Evolutionary conservation across 2,329 filamentous ascomycete species (phyloP), one percentile per base, ranked within the genome.

Genomic region (Emergomyces orientalis): DNA sequence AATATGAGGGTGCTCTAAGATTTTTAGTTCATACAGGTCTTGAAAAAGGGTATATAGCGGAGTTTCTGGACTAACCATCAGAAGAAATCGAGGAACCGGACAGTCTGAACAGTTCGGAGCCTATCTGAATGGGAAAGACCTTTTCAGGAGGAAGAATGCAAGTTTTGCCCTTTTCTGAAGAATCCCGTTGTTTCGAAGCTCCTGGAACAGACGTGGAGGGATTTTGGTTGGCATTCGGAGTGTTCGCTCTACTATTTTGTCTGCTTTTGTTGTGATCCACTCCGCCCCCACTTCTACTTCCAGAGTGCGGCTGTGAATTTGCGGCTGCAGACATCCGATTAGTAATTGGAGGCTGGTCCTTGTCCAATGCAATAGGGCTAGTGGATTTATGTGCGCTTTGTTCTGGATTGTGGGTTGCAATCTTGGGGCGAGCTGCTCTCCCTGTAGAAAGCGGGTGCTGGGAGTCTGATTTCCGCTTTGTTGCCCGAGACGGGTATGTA

Each of bases 1-100:
- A 97, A 76, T 97, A 97, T 59, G 92, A 97, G 63, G 93, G 93
- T 71, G 91, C 93, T 96, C 77, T 80, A 79, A 73, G 74, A 77
- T 71, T 78, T 72, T 85, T 75, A 85, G 80, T 71, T 66, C 64
- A 59, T 61, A 63, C 71, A 47, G n/a, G 49, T 63, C 19, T 56
- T 30, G 22, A 51, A 22, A 51, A 11, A 9, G 19, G 45, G 19
- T 30, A 45, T 27, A 27, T 49, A 49, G 14, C 14, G 14, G 19
- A 17, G 47, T 25, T 56, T 57, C 51, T 25, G 25, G 32, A 78
- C 84, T 79, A 75, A 88, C 86, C 86, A 84, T 89, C 87, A 66
- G 86, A 88, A 62, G 85, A 85, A 63, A 89, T 84, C 58, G 86
- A 88, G 14, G 87, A 86, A 39, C 87, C 87, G 11, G 86, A 88